Conservation (phyloP, 257 asterid species). For the Cynanchum wilfordii region DNA sequence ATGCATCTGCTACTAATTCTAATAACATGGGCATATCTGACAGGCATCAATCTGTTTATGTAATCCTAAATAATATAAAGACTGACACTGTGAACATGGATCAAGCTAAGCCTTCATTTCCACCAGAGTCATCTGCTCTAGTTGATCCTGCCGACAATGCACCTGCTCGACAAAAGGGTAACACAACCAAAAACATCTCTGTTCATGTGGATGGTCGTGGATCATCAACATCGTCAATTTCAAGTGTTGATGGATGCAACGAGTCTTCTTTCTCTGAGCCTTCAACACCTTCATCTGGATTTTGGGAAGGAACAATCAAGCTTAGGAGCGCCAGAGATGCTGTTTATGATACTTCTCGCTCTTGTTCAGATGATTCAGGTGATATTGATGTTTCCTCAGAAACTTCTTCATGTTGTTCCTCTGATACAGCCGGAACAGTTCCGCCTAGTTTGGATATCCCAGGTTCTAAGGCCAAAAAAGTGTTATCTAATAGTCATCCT, state of each 20-base stretch:
- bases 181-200: slow-evolving; percentile 19
- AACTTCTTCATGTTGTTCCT: slow-evolving; percentile 19
- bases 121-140: slow-evolving; percentile 23
- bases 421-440: slow-evolving; percentile 22
- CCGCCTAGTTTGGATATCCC: slow-evolving; percentile 15
- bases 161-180: slow-evolving; percentile 19
- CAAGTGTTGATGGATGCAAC: slow-evolving; percentile 29
- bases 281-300: slow-evolving; percentile 55
- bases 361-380: slow-evolving; percentile 22
- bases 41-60: slow-evolving; percentile 14
- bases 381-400: slow-evolving; percentile 25
- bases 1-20: slow-evolving; percentile 24
- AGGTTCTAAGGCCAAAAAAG: slow-evolving; percentile 24
- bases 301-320: slow-evolving; percentile 58
- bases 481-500: slow-evolving; percentile 17
- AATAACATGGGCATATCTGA: slow-evolving; percentile 26
- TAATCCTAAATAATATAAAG: slow-evolving; percentile 1
- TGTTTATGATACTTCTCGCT: slow-evolving; percentile 19
- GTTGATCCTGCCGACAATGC: slow-evolving; percentile 13
- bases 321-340: slow-evolving; percentile 35
- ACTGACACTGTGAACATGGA: slow-evolving; percentile 18
- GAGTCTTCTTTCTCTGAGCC: slow-evolving; percentile 45
- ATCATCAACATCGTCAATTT: slow-evolving; percentile 33
- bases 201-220: slow-evolving; percentile 22
- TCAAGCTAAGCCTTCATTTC: slow-evolving; percentile 22